Base-by-base conservation (phyloP, 2,329 filamentous ascomycete species). In the Zasmidium citrigriseum region DNA sequence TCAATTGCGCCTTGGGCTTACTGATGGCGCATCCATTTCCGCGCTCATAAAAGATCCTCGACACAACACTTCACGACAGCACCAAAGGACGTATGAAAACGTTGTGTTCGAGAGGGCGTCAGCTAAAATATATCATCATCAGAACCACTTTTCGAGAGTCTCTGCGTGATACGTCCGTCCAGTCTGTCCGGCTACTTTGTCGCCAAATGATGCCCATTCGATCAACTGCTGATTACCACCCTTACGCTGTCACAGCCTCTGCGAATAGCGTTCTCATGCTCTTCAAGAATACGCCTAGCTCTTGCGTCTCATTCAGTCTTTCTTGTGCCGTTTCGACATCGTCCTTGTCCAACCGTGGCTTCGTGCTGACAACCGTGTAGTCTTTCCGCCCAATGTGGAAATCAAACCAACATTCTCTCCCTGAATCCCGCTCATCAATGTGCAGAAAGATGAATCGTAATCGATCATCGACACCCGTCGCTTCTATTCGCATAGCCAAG, bases 381-480 rank as follows among this genome's bases (percentile, higher is more conserved):
- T 96, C 93, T 60, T 90, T 82, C 63, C 85, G 86, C 34, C 86
- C 86, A 47, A 90, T 96, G 66, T 89, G 87, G 57, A 99, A 80
- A 78, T 98, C 93, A 72, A 99, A 98, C 87, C 90, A 96, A 14
- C 90, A 92, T 77, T 98, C 93, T 59, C 87, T 83, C 67, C 93
- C 90, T 88, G 90, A 93, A 71, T 95, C 88, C 68, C 86, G 85
- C 78, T 96, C 91, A 71, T 96, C 87, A 47, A 98, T 81, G 73
- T 96, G 90, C 24, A 86, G 89, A 72, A 91, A 99, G 2, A 95
- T 84, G 73, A 99, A 96, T 75, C 93, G 93, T 67, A 99, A 80
- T 23, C 90, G 84, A 75, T 97, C 93, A 62, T 90, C 87, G 16
- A 67, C 62, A 3, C 71, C 70, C 0, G 90, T 90, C 1, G 93